Evolutionary conservation across 2,329 filamentous ascomycete genomes (phyloP).

Genomic region (Diplodia seriata): DNA sequence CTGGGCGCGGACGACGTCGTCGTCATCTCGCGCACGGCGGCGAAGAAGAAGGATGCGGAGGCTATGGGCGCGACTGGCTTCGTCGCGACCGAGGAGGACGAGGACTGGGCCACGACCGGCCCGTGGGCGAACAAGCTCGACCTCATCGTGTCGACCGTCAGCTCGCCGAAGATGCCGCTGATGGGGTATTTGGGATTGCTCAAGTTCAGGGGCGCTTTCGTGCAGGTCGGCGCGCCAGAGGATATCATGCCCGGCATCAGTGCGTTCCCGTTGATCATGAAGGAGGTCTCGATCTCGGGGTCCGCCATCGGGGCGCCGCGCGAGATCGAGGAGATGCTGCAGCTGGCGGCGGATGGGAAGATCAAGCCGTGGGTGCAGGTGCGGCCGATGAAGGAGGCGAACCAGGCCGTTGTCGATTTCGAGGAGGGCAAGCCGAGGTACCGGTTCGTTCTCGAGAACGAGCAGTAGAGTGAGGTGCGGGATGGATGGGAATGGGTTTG

Average conservation of each 20-base stretch:
- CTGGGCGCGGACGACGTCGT: constrained; percentile 71
- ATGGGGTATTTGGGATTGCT: constrained; percentile 67
- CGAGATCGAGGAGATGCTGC: constrained; percentile 68
- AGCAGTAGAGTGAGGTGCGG: constrained; percentile 32
- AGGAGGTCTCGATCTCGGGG: constrained; percentile 57
- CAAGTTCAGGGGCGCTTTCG: constrained; percentile 64
- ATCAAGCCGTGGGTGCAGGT: constrained; percentile 69
- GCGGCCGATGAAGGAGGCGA: constrained; percentile 62
- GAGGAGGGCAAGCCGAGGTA: constrained; percentile 61
- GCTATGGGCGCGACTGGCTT: constrained; percentile 67
- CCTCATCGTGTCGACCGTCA: constrained; percentile 66
- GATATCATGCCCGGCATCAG: constrained; percentile 60
- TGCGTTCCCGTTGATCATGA: constrained; percentile 65
- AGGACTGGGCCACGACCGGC: constrained; percentile 62
- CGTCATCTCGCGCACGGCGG: constrained; percentile 66
- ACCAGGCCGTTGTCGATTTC: constrained; percentile 65
- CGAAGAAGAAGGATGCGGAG: constrained; percentile 66
- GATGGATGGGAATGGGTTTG: too few relatives aligned
- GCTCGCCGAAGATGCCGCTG: constrained; percentile 67
- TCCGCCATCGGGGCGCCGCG: constrained; percentile 59
- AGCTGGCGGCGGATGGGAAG: constrained; percentile 64
- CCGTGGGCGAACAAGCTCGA: constrained; percentile 56
- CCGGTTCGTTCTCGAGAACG: constrained; percentile 49
- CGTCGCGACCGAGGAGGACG: constrained; percentile 64
- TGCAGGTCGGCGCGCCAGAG: constrained; percentile 73